Evolutionary conservation across 352 stramenopile species (phyloP), one percentile per base, ranked within the genome.

Genomic region (Phytopythium chamaehyphon): DNA sequence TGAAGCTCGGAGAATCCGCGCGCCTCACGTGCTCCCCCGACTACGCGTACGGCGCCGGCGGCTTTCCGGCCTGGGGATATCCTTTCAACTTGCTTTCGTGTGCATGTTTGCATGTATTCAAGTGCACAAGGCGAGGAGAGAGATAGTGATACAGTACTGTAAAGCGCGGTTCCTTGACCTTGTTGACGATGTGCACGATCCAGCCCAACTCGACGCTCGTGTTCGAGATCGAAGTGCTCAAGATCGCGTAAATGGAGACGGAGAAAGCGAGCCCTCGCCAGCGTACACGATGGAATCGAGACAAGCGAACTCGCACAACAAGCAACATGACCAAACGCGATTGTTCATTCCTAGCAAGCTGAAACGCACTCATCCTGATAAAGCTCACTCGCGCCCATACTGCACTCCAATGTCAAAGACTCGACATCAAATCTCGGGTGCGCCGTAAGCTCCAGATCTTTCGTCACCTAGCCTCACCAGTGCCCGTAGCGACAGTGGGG

Each of bases 51-150:
- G 96, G 96, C 45, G 60, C 75, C 0, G 63, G 73, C 12, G 95
- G 94, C 26, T 98, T 98, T 53, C 79, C 84, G 31, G 86, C 92
- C 1, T 98, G 93, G 95, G 93, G 95, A 86, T 88, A 88, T 88
- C 76, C 74, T 84, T 76, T 61, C 49, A 18, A 55, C 52, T 22
- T 49, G 40, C 51, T 31, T 43, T 54, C 59, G 26, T 23, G 40
- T 64, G 47, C 12, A 53, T 63, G 21, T 54, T 18, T 57, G 53
- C 10, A 22, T 21, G 37, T 42, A 2, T 14, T 43, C 3, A 6
- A 2, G 8, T 48, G n/a, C n/a, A n/a, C n/a, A n/a, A n/a, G n/a
- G n/a, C n/a, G n/a, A n/a, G n/a, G n/a, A n/a, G n/a, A n/a, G n/a
- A n/a, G n/a, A n/a, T n/a, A n/a, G n/a, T n/a, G n/a, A n/a, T 33